Conservation (phyloP, 805 yeast genomes). For the Ogataea thermomethanolica region DNA sequence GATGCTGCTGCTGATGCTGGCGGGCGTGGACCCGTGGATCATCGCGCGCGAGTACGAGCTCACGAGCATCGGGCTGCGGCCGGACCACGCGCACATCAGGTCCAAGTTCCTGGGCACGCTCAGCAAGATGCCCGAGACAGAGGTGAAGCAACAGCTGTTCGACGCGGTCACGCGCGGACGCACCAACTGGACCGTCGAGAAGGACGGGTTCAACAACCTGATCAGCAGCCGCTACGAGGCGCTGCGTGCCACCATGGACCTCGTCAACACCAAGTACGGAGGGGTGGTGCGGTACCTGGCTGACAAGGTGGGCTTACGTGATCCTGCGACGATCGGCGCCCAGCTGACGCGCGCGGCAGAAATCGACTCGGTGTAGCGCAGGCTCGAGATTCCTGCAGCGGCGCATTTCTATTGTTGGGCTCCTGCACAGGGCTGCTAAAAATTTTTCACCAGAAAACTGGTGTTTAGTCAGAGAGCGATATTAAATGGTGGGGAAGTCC, state of each 20-base stretch:
- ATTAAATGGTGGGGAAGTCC: slow-evolving; percentile 9
- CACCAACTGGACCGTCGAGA: slow-evolving; percentile 38
- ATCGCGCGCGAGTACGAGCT: slow-evolving; percentile 75
- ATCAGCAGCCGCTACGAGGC: slow-evolving; percentile 65
- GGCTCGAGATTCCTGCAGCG: slow-evolving; percentile 6
- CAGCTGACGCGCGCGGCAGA: not conserved
- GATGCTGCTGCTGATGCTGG: slow-evolving; percentile 59
- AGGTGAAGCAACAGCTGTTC: slow-evolving; percentile 22
- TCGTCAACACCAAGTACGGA: slow-evolving; percentile 50
- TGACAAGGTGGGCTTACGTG: slow-evolving; percentile 42
- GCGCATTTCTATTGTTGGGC: slow-evolving; percentile 6
- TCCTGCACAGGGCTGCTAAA: slow-evolving; percentile 4
- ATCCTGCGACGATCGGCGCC: slow-evolving; percentile 38
- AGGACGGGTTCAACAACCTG: slow-evolving; percentile 56
- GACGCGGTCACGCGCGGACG: slow-evolving; percentile 36
- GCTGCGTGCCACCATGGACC: slow-evolving; percentile 60
- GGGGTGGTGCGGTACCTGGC: slow-evolving; percentile 46
- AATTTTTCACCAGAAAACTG: slow-evolving; percentile 10
- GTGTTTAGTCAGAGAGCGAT: slow-evolving; percentile 1
- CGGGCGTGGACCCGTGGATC: slow-evolving; percentile 63
- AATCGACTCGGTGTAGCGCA: slow-evolving; percentile 1
- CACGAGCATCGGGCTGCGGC: slow-evolving; percentile 59
- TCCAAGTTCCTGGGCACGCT: slow-evolving; percentile 35
- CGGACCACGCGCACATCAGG: slow-evolving; percentile 42
- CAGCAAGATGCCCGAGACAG: slow-evolving; percentile 19